Evolutionary conservation across 1,139 yeast genomes (phyloP).

Genomic region (Geotrichum histeridarum): DNA sequence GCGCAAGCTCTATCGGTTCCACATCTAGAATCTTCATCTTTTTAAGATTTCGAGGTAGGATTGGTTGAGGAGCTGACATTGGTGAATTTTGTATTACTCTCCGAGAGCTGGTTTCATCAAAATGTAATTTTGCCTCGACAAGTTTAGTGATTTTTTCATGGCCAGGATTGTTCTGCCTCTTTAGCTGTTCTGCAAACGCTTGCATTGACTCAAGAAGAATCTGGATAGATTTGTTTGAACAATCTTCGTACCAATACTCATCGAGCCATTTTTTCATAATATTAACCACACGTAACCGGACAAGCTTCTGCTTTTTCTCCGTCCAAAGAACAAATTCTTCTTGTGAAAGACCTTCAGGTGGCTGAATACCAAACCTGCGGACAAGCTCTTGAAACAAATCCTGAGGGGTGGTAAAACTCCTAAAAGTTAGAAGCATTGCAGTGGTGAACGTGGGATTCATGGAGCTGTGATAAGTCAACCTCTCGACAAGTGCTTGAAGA

Average conservation of each 20-base stretch:
- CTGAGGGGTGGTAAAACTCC: slow-evolving; percentile 66
- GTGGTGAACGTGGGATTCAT: slow-evolving; percentile 65
- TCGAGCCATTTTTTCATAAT: slow-evolving; percentile 68
- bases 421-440: slow-evolving; percentile 68
- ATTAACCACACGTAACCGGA: slow-evolving; percentile 63
- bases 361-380: slow-evolving; percentile 62
- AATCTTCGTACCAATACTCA: slow-evolving; percentile 62
- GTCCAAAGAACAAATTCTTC: slow-evolving; percentile 84
- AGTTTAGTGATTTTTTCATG: slow-evolving; percentile 20
- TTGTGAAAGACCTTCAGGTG: slow-evolving; percentile 83
- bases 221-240: slow-evolving; percentile 13
- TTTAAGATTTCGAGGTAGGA: slow-evolving; percentile 28
- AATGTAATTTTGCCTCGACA: slow-evolving; percentile 29
- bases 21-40: slow-evolving; percentile 45
- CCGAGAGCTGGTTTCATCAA: slow-evolving; percentile 22
- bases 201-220: slow-evolving; percentile 49
- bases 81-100: slow-evolving; percentile 25
- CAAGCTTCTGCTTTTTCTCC: slow-evolving; percentile 59
- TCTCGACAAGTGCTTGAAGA: slow-evolving; percentile 71
- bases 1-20: slow-evolving; percentile 71
- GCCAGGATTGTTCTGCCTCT: slow-evolving; percentile 46
- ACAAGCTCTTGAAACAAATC: slow-evolving; percentile 61
- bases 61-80: slow-evolving; percentile 29
- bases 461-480: slow-evolving; percentile 72
- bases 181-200: slow-evolving; percentile 50